These are phyloP conservation scores for Avena atlantica DNA, from an alignment of 176 grass and related monocot species.

Conservation along the genomic window DNA sequence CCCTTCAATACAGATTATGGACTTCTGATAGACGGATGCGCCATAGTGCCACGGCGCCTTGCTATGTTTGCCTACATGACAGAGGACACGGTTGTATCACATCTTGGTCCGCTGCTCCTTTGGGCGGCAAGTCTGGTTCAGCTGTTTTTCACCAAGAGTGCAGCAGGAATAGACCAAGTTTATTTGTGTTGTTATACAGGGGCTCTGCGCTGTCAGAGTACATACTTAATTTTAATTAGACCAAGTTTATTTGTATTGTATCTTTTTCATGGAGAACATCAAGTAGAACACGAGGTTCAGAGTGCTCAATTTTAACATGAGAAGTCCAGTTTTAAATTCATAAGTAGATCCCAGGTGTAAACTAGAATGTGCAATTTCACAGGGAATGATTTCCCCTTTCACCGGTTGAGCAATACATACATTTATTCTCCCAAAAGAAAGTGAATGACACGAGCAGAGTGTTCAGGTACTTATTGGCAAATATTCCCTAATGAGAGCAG, in stretches of 20 bases:
- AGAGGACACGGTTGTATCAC: too few species aligned
- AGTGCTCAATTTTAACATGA: conserved; percentile 77
- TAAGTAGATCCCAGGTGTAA: conserved; percentile 57
- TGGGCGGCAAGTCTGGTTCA: too few species aligned
- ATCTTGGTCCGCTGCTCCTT: too few species aligned
- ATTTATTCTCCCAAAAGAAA: conserved; percentile 17
- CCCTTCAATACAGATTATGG: too few species aligned
- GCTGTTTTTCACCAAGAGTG: neutral
- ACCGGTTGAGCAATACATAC: neutral
- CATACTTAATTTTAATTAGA: neutral
- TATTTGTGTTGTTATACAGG: neutral
- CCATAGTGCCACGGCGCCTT: too few species aligned
- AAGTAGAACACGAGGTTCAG: conserved; percentile 46
- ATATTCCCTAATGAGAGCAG: neutral
- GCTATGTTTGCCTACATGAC: too few species aligned
- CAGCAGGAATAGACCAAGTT: neutral
- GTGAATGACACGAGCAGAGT: neutral
- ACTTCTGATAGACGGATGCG: too few species aligned
- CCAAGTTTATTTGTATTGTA: neutral
- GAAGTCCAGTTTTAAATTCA: conserved; percentile 75
- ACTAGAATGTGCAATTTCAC: neutral
- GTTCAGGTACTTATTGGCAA: neutral
- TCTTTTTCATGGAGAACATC: neutral
- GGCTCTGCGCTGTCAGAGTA: neutral
- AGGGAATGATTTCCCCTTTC: neutral